phyloP scores from a whole-genome alignment of 2,329 filamentous ascomycete genomes.

The Epichloe hybrida region DNA sequence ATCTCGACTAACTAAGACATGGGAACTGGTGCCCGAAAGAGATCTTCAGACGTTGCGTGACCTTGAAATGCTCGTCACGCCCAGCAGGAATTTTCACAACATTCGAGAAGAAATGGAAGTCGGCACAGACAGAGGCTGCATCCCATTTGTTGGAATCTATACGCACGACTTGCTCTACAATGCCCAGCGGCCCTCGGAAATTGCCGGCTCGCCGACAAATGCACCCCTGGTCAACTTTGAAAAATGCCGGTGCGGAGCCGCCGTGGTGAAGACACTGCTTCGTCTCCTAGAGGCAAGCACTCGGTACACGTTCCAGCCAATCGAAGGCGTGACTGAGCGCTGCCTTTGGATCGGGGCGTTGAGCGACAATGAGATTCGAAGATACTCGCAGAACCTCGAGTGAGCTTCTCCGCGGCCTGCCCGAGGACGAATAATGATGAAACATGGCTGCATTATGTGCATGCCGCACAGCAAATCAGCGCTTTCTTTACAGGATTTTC shows the following conservation, averaged over 20 bases:
- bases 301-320: slow-evolving; percentile 58
- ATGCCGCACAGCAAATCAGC: not conserved
- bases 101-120: slow-evolving; percentile 68
- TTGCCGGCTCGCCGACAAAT: slow-evolving; percentile 51
- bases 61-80: slow-evolving; percentile 61
- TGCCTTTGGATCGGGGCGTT: slow-evolving; percentile 79
- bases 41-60: slow-evolving; percentile 55
- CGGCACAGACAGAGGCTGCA: slow-evolving; percentile 56
- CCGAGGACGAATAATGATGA: too few species aligned
- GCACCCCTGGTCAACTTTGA: slow-evolving; percentile 73
- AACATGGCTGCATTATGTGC: too few species aligned
- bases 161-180: slow-evolving; percentile 77
- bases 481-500: too few species aligned
- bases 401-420: slow-evolving; percentile 2
- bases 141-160: slow-evolving; percentile 74
- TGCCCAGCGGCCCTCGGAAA: slow-evolving; percentile 62
- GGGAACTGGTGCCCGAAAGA: slow-evolving; percentile 51
- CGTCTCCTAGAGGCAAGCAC: slow-evolving; percentile 68
- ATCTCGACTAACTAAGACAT: slow-evolving; percentile 53
- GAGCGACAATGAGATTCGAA: slow-evolving; percentile 57
- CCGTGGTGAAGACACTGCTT: slow-evolving; percentile 66
- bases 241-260: slow-evolving; percentile 60
- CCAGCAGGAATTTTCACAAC: slow-evolving; percentile 63
- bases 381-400: slow-evolving; percentile 37
- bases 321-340: slow-evolving; percentile 64